Base-by-base conservation (phyloP, 2,329 filamentous ascomycete species). In the Sclerotinia trifoliorum region DNA sequence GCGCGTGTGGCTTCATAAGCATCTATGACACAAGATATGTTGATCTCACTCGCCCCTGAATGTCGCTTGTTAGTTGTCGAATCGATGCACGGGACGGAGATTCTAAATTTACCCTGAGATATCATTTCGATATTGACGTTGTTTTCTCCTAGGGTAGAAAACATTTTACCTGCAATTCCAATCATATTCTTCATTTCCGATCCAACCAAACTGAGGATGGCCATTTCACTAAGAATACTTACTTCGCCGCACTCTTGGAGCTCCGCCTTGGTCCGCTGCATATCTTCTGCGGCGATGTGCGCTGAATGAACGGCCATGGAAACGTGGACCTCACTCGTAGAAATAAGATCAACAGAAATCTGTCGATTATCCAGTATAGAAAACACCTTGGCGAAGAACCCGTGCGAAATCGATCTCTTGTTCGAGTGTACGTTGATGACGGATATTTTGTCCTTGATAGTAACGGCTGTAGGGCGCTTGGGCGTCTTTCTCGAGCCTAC, bases 101-200 rank as follows among this genome's bases (percentile, higher is more conserved):
- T 39, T 63, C 26, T 48, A n/a, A 44, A 60, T 64, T 76, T 84
- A 94, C 95, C 95, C 82, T 99, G 95, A 32, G 93, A 97, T 74
- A 99, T 99, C 95, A 99, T 99, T 81, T 99, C 95, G 74, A 99
- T 93, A 78, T 99, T 99, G 77, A 99, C 89, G 75, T 92, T 91
- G 78, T 97, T 91, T 78, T 97, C 92, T 55, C 95, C 95, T 24
- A 99, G 83, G 1, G 94, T 96, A 60, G 91, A 92, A 80, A 99
- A 98, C 91, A 99, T 98, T 74, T 87, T 89, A 39, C 95, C 95
- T 10, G 92, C 92, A 71, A 99, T 93, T 71, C 95, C 95, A 68
- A 92, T 84, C 93, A 98, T 97, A 80, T 97, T 95, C 83, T 97
- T 96, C 89, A 99, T 92, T 80, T 98, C 93, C 70, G 92, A 92